Evolutionary conservation across 129 eudicot genomes (phyloP).

Genomic region (Apium graveolens): DNA sequence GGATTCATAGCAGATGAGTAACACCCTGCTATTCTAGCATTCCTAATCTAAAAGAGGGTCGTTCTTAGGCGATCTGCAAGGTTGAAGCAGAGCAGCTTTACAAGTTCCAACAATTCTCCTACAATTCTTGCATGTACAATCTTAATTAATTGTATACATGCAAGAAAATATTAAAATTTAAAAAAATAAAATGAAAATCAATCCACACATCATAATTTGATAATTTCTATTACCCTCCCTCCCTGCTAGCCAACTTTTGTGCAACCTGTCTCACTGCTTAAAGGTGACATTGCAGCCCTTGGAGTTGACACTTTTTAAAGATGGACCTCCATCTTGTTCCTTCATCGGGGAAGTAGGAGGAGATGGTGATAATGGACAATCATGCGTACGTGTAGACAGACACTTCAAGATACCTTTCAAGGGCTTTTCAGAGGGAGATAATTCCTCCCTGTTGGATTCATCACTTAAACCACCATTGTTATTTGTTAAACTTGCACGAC

Average conservation of each 20-base stretch:
- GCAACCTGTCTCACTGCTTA: conserved; percentile 10
- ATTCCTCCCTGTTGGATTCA: conserved; percentile 1
- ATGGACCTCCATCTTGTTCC: background rate
- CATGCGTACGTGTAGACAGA: conserved; percentile 20
- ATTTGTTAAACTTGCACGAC: background rate
- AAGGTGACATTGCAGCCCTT: conserved; percentile 43
- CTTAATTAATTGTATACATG: background rate
- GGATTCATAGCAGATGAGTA: background rate
- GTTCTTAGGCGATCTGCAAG: conserved; percentile 9
- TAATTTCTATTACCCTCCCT: background rate
- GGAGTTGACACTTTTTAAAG: conserved; percentile 37
- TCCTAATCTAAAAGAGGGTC: background rate
- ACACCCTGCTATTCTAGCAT: background rate
- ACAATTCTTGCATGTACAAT: conserved; percentile 15
- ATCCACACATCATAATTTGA: background rate
- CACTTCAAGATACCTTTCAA: conserved; percentile 43
- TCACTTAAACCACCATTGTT: background rate
- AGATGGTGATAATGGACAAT: background rate
- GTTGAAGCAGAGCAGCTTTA: conserved; percentile 13
- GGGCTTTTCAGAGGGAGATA: conserved; percentile 13
- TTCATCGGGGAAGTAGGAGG: conserved; percentile 7
- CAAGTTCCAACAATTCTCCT: conserved; percentile 6
- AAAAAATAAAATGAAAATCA: background rate
- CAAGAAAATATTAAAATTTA: background rate
- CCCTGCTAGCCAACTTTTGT: conserved; percentile 5